A percentile compares a stretch with the other conserved stretches of the same genome.
phyloP scores from a whole-genome alignment of 305 asterid genomes.

The Fraxinus xanthoxyloides region DNA sequence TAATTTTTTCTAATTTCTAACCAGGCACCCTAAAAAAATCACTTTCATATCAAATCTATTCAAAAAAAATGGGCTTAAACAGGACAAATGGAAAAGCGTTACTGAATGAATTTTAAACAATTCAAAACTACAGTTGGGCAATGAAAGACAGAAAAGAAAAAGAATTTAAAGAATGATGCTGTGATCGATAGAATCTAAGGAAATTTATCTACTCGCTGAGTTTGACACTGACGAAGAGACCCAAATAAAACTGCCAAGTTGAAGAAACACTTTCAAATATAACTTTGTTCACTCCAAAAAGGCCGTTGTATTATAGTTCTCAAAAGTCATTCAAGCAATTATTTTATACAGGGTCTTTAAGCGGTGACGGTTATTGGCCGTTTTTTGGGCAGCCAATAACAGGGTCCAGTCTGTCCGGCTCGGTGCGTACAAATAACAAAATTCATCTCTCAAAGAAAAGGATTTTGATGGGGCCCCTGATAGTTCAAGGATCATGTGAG shows the following conservation, averaged over 20 bases:
- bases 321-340: background rate
- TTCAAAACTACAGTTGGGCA: constrained; percentile 9
- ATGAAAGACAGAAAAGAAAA: background rate
- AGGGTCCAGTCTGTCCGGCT: too few species aligned
- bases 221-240: constrained; percentile 29
- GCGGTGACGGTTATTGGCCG: too few species aligned
- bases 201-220: background rate
- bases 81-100: constrained; percentile 1
- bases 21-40: background rate
- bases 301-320: too few species aligned
- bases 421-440: too few species aligned
- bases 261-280: background rate
- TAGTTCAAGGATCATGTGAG: too few species aligned
- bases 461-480: too few species aligned
- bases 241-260: constrained; percentile 31
- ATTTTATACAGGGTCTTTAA: too few species aligned
- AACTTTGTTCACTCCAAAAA: constrained; percentile 14
- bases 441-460: too few species aligned
- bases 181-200: constrained; percentile 20
- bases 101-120: background rate
- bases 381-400: too few species aligned
- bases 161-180: background rate
- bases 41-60: background rate
- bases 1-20: background rate
- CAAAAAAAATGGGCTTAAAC: background rate